These are phyloP conservation scores for Plicaturopsis crispa DNA, from an alignment of 768 basidiomycete species.

Conservation along the genomic window DNA sequence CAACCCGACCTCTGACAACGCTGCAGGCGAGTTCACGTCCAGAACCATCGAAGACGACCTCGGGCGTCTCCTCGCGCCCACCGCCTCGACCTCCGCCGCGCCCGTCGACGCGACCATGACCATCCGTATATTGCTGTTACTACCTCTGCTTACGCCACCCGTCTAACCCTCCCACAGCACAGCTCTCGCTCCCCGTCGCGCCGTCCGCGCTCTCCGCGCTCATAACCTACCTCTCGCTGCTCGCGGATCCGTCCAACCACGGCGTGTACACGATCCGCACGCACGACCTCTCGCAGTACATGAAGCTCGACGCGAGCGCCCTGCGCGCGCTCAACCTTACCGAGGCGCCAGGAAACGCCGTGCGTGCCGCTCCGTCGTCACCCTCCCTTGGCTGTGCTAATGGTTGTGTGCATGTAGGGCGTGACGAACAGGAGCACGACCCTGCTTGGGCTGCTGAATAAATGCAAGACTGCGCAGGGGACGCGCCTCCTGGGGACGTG, in stretches of 20 bases:
- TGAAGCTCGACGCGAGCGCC: constrained; percentile 95
- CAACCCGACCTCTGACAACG: constrained; percentile 76
- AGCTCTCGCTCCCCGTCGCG: constrained; percentile 68
- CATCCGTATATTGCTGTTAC: constrained; percentile 32
- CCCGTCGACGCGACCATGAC: constrained; percentile 38
- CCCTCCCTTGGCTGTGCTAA: not conserved
- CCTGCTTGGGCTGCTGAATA: constrained; percentile 83
- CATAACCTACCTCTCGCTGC: constrained; percentile 72
- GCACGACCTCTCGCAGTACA: constrained; percentile 90
- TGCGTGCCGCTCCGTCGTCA: constrained; percentile 16
- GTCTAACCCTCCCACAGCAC: constrained; percentile 39
- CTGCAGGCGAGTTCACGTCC: constrained; percentile 78
- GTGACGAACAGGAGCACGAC: constrained; percentile 76
- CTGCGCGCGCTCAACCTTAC: constrained; percentile 83
- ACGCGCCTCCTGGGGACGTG: constrained; percentile 81
- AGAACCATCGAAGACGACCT: constrained; percentile 80
- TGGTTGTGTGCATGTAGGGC: constrained; percentile 26
- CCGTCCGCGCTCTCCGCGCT: constrained; percentile 79
- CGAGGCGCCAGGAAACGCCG: constrained; percentile 56
- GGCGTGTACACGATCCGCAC: constrained; percentile 74
- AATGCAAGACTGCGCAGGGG: constrained; percentile 95
- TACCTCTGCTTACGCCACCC: constrained; percentile 2
- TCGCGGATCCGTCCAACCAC: constrained; percentile 71
- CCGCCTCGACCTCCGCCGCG: constrained; percentile 29
- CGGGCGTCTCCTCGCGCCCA: constrained; percentile 52